These are phyloP conservation scores for Chalciporus pseudorubinellus DNA, from an alignment of 768 basidiomycete genomes.

Conservation along the genomic window DNA sequence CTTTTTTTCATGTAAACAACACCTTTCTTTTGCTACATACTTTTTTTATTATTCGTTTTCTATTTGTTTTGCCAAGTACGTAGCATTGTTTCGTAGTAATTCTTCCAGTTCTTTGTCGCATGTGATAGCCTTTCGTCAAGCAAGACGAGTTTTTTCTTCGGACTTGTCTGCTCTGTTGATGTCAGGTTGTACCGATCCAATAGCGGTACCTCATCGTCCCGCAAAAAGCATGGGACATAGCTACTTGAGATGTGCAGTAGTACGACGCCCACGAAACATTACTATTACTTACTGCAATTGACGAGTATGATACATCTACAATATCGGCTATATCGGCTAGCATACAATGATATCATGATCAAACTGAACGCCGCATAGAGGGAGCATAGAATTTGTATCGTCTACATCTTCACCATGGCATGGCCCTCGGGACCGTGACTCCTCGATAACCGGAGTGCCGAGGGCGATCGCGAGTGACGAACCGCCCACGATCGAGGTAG, in stretches of 20 bases:
- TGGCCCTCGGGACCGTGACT: too few species aligned
- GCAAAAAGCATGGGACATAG: too few species aligned
- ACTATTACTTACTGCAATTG: too few species aligned
- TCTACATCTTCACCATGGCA: neutral
- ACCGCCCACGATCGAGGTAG: neutral
- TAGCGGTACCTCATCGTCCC: too few species aligned
- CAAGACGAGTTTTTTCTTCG: neutral
- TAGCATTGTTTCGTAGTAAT: constrained; percentile 18
- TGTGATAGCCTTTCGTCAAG: neutral
- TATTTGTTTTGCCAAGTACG: constrained; percentile 29
- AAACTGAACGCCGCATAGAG: too few species aligned
- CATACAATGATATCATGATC: too few species aligned
- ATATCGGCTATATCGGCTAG: neutral
- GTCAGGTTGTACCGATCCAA: neutral
- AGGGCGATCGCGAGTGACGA: neutral
- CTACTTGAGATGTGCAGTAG: too few species aligned
- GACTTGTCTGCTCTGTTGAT: neutral
- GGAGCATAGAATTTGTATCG: neutral
- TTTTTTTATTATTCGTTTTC: constrained; percentile 32
- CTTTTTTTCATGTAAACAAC: constrained; percentile 26
- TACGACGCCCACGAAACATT: too few species aligned
- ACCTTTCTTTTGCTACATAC: constrained; percentile 3
- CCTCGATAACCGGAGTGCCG: too few species aligned
- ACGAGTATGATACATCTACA: too few species aligned
- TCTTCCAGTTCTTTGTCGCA: constrained; percentile 20